A percentile compares a stretch with the other conserved stretches of the same genome.
Evolutionary conservation across 2,329 filamentous ascomycete genomes (phyloP).

Genomic region (Fusarium drepaniforme): DNA sequence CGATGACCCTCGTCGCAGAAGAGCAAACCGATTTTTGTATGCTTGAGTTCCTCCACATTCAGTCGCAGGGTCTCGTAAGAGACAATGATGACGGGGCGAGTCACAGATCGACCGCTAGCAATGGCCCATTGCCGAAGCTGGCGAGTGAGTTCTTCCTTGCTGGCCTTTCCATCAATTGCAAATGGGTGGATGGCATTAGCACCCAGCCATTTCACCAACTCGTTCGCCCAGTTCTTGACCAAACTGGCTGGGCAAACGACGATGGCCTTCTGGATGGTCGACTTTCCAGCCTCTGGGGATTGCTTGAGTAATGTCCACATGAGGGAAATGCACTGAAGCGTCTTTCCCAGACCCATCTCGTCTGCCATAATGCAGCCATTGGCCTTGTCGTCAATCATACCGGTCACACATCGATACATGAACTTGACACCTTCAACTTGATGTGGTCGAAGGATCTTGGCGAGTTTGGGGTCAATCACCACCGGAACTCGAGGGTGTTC

Average conservation of each 20-base stretch:
- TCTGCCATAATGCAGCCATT: constrained; percentile 99
- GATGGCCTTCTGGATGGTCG: constrained; percentile 95
- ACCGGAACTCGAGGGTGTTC: constrained; percentile 92
- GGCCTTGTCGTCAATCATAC: constrained; percentile 93
- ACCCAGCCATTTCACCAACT: constrained; percentile 96
- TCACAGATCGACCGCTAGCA: constrained; percentile 87
- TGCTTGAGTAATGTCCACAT: constrained; percentile 98
- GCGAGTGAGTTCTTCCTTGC: constrained; percentile 90
- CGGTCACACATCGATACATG: constrained; percentile 93
- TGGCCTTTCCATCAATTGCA: constrained; percentile 95
- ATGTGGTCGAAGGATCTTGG: constrained; percentile 94
- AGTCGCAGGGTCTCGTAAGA: constrained; percentile 96
- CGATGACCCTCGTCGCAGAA: constrained; percentile 98
- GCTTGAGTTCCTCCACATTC: constrained; percentile 89
- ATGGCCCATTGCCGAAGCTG: constrained; percentile 97
- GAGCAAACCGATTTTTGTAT: constrained; percentile 91
- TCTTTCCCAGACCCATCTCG: constrained; percentile 98
- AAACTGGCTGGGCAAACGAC: constrained; percentile 97
- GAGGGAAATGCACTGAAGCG: constrained; percentile 93
- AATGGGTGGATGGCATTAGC: constrained; percentile 92
- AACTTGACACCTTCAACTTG: constrained; percentile 99
- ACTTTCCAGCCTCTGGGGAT: constrained; percentile 92
- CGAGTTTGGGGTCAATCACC: constrained; percentile 90
- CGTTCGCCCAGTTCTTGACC: constrained; percentile 98
- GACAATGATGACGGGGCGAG: constrained; percentile 94